Base-by-base conservation (phyloP, 1,139 yeast genomes). In the Debaryomycetaceae sp. region DNA sequence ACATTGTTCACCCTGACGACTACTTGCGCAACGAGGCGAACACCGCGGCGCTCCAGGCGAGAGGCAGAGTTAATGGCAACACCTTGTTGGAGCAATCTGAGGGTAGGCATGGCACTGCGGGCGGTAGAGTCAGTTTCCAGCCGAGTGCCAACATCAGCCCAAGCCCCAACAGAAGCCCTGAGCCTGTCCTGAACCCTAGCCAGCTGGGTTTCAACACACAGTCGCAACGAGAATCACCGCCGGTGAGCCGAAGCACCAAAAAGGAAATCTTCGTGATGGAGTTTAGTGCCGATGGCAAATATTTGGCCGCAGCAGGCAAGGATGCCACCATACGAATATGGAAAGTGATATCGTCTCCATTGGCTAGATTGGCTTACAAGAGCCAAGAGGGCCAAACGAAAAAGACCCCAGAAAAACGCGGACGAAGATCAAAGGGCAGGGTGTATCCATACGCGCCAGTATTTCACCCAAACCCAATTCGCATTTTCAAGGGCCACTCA, bases 271-370 rank as follows among this genome's bases (percentile, higher is more conserved):
- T 88, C 75, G 73, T 78, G 12, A 65, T 84, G 63, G 73, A 76
- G 42, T 86, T 88, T 54, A 78, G 85, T 39, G 58, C 58, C 16
- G 95, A 88, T 56, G 96, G 96, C 6, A 78, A 75, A 50, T 85
- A 70, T 48, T 52, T 88, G 43, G 96, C 96, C 0, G 76, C 84
- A 0, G 95, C 91, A 0, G 95, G 95, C 7, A 73, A 83, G 39
- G 89, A 83, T 45, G 66, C 78, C 2, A 58, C 68, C 1, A 68
- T 88, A 21, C 64, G 78, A 34, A 63, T 89, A 2, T 88, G 95
- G 93, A 78, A 83, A 49, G 94, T 85, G 3, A 72, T 86, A 1
- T 65, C 84, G 1, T 75, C 86, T 0, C 80, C 85, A 1, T 58
- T 76, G 39, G 83, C 81, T 36, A 53, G 85, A 40, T 50, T 71